Evolutionary conservation across 805 yeast species (phyloP).

Genomic region (Candida anglica): DNA sequence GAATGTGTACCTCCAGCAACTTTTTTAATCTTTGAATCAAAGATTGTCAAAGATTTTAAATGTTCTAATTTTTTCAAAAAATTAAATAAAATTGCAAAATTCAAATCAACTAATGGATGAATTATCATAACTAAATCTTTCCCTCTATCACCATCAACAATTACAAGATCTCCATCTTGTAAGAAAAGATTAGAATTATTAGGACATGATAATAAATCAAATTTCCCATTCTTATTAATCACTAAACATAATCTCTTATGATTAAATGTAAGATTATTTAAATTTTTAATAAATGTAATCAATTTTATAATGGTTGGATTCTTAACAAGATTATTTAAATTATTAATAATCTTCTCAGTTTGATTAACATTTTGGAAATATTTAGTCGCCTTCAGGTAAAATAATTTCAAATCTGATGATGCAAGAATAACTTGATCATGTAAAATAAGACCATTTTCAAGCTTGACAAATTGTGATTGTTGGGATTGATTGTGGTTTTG

Average conservation of each 20-base stretch:
- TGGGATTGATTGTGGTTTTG: constrained; percentile 1
- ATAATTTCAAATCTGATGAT: constrained; percentile 49
- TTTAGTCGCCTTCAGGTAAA: constrained; percentile 44
- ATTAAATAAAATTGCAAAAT: constrained; percentile 67
- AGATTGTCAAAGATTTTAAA: constrained; percentile 45
- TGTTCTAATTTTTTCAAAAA: constrained; percentile 73
- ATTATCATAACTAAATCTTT: constrained; percentile 72
- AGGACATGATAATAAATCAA: constrained; percentile 68
- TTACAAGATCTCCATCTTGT: constrained; percentile 60
- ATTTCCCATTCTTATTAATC: constrained; percentile 58
- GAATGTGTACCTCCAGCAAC: constrained; percentile 37
- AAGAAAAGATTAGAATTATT: constrained; percentile 58
- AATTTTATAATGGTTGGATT: constrained; percentile 26
- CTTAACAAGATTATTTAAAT: constrained; percentile 22
- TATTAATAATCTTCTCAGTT: constrained; percentile 20
- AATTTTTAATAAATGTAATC: constrained; percentile 34
- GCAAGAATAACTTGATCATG: constrained; percentile 56
- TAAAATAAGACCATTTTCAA: constrained; percentile 63
- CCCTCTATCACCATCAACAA: constrained; percentile 83
- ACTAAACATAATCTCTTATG: constrained; percentile 46
- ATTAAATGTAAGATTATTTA: constrained; percentile 37
- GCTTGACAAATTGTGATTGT: constrained; percentile 19
- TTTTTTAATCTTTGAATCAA: constrained; percentile 20
- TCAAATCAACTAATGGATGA: constrained; percentile 58
- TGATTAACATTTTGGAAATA: constrained; percentile 46